Evolutionary conservation across 805 yeast species (phyloP).

Genomic region (Yarrowia divulgata): DNA sequence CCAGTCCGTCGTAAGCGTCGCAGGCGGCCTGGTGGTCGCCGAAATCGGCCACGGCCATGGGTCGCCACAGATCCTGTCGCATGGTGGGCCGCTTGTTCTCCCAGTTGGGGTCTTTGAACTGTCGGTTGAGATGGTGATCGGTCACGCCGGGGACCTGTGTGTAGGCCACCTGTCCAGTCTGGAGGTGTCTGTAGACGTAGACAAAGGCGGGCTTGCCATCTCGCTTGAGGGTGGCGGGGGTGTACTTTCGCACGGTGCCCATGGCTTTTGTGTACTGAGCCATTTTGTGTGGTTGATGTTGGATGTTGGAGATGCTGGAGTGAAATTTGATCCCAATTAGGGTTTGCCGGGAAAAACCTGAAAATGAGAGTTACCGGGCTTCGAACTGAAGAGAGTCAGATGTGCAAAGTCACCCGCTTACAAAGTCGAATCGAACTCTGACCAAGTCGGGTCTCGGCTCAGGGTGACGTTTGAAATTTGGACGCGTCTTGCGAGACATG

Average conservation of each 20-base stretch:
- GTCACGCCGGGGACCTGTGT: constrained; percentile 76
- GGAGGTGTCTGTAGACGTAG: constrained; percentile 80
- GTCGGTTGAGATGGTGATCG: constrained; percentile 62
- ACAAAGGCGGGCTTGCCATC: constrained; percentile 64
- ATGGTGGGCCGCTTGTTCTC: constrained; percentile 79
- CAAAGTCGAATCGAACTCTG: not conserved
- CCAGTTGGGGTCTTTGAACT: constrained; percentile 87
- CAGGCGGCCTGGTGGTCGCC: constrained; percentile 67
- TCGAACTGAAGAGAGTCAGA: not conserved
- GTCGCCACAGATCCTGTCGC: constrained; percentile 88
- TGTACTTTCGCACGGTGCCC: constrained; percentile 39
- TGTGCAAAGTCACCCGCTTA: no score
- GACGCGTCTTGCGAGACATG: constrained; percentile 1
- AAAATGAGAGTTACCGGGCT: not conserved
- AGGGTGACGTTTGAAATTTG: not conserved
- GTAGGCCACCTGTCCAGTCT: constrained; percentile 87
- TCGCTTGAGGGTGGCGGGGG: constrained; percentile 24
- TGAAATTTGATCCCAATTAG: constrained; percentile 19
- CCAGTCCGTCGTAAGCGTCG: constrained; percentile 75
- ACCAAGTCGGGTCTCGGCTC: constrained; percentile 1
- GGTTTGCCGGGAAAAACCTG: not conserved
- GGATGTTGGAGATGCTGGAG: not conserved
- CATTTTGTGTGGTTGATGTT: constrained; percentile 5
- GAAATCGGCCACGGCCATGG: constrained; percentile 83
- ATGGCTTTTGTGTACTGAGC: constrained; percentile 32